Evolutionary conservation across 2,329 filamentous ascomycete species (phyloP), one percentile per base, ranked within the genome.

Genomic region (Fusarium nisikadoi): DNA sequence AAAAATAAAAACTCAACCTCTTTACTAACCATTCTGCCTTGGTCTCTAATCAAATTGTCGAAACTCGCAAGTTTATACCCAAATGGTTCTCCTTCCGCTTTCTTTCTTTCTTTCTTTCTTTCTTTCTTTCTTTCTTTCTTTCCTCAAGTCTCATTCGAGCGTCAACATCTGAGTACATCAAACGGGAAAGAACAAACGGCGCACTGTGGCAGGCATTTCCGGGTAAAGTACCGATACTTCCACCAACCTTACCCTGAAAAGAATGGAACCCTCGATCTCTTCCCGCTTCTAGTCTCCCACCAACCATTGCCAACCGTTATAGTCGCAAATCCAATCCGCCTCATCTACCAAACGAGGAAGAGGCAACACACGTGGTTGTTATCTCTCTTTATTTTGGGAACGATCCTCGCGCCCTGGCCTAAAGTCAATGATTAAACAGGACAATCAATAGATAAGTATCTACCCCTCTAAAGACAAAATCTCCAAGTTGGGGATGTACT

Each of bases 141-240:
- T 41, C 45, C 57, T 62, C 57, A 67, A 70, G 54, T 62, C 52
- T 64, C n/a, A 43, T 57, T 57, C 65, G 62, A 68, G 55, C 49
- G 63, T 45, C 57, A 59, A 58, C 56, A 66, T 50, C 61, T 42
- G 35, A 57, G 35, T 39, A 62, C 52, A 41, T 57, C 50, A 45
- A 62, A 54, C 43, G 61, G 62, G 65, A 64, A 73, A 62, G 59
- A 64, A 65, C 55, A 53, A 20, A 54, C 50, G 56, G 41, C 74
- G 70, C 70, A 76, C 72, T 75, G 74, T 74, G 65, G 45, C 67
- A 75, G 64, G 67, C 63, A 63, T 68, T 38, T 45, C 42, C 19
- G 35, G 33, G n/a, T 23, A 20, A 73, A 63, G 74, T 76, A 76
- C 70, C 64, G 64, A 65, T 76, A 76, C 74, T 68, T 72, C 59